Evolutionary conservation across 2,329 filamentous ascomycete species (phyloP).

Genomic region (Emericellopsis atlantica): DNA sequence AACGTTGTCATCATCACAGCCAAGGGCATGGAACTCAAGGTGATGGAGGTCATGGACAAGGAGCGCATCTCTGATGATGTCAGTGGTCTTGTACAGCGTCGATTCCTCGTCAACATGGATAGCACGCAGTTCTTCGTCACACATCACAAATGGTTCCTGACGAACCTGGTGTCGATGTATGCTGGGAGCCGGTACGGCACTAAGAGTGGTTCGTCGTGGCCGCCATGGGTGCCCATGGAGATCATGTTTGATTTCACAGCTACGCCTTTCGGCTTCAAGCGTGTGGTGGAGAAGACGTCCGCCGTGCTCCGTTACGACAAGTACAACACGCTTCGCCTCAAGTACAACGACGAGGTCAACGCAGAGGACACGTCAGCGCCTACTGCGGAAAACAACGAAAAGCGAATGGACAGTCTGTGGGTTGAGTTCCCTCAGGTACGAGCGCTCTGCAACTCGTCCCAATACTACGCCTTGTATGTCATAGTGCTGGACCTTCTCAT

Average conservation of each 20-base stretch:
- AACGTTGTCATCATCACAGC: conserved; percentile 93
- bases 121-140: conserved; percentile 97
- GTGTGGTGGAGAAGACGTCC: conserved; percentile 93
- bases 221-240: conserved; percentile 95
- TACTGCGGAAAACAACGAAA: conserved; percentile 46
- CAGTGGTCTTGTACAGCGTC: conserved; percentile 86
- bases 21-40: conserved; percentile 96
- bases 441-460: conserved; percentile 90
- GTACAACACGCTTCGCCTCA: conserved; percentile 91
- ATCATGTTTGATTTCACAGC: conserved; percentile 95
- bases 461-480: conserved; percentile 97
- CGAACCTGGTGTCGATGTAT: conserved; percentile 80
- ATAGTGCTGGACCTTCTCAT: conserved; percentile 92
- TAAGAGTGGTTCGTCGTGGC: conserved; percentile 76
- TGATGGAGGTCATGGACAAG: conserved; percentile 97
- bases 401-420: conserved; percentile 89
- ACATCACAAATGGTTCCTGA: conserved; percentile 79
- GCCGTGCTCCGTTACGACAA: conserved; percentile 93
- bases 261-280: conserved; percentile 94
- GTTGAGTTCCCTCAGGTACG: conserved; percentile 91
- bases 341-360: conserved; percentile 90
- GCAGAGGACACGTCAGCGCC: conserved; percentile 36
- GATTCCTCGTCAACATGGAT: conserved; percentile 92
- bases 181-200: conserved; percentile 89
- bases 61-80: conserved; percentile 83